These are phyloP conservation scores for Psilocybe azurescens DNA, from an alignment of 768 basidiomycete genomes.

Conservation along the genomic window DNA sequence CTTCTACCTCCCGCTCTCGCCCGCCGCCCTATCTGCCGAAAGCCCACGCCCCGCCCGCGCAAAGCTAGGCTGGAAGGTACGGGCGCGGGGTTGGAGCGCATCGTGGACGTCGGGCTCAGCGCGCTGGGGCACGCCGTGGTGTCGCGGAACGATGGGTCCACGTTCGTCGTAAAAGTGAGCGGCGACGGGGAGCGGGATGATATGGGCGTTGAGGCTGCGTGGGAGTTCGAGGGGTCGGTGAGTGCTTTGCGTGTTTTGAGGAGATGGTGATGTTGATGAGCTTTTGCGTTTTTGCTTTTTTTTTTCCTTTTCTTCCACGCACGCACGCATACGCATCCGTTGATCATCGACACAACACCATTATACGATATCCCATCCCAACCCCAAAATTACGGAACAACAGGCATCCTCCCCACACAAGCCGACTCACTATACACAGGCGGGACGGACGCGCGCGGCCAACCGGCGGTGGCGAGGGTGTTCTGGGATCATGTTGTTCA, in stretches of 20 bases:
- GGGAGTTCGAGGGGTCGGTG: neutral
- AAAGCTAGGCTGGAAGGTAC: slow-evolving; percentile 44
- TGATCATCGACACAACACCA: no score
- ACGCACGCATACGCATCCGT: no score
- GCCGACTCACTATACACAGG: neutral
- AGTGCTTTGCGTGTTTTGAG: no score
- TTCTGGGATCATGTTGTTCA: neutral
- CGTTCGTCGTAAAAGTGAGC: slow-evolving; percentile 23
- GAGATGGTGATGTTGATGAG: no score
- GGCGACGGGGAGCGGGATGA: neutral
- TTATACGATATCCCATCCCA: no score
- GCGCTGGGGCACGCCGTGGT: slow-evolving; percentile 65
- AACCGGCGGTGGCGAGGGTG: neutral
- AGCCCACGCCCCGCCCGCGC: no score
- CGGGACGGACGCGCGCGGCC: neutral
- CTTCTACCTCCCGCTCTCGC: slow-evolving; percentile 54
- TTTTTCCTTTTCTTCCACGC: neutral
- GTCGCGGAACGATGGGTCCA: slow-evolving; percentile 56
- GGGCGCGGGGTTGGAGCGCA: slow-evolving; percentile 8
- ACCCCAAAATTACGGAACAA: no score
- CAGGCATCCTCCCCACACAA: neutral
- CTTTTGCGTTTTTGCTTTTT: neutral
- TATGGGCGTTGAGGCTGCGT: neutral
- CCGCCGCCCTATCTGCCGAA: slow-evolving; percentile 25
- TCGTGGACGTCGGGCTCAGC: slow-evolving; percentile 60